Evolutionary conservation across 495 filamentous ascomycete genomes (phyloP).

Genomic region (Penicillium riverlandense): DNA sequence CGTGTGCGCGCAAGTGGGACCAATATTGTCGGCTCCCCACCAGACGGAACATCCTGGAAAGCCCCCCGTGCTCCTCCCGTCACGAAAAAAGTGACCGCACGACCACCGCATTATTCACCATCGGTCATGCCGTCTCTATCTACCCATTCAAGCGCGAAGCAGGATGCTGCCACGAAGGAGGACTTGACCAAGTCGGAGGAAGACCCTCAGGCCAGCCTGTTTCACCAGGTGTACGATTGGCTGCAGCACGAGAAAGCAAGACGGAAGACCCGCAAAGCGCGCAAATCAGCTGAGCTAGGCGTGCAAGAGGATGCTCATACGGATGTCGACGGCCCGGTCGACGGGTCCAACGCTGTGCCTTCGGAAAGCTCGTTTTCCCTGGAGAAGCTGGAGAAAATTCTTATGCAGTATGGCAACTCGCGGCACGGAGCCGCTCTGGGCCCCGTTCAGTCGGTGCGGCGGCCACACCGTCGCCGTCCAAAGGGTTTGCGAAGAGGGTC

Average conservation of each 20-base stretch:
- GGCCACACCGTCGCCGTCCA: slow-evolving; percentile 18
- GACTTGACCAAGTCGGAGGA: slow-evolving; percentile 20
- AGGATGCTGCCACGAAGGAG: slow-evolving; percentile 17
- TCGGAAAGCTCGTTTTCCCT: slow-evolving; percentile 58
- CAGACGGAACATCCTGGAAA: slow-evolving; percentile 17
- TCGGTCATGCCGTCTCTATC: slow-evolving; percentile 22
- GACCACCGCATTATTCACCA: slow-evolving; percentile 14
- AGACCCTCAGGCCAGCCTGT: slow-evolving; percentile 36
- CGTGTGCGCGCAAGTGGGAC: slow-evolving; percentile 14
- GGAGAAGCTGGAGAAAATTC: slow-evolving; percentile 62
- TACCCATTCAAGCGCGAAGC: slow-evolving; percentile 20
- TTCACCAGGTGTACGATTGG: slow-evolving; percentile 73
- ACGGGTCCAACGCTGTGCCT: slow-evolving; percentile 28
- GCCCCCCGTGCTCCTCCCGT: slow-evolving; percentile 18
- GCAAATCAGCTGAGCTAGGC: slow-evolving; percentile 19
- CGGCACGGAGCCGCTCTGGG: slow-evolving; percentile 22
- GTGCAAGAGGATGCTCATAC: slow-evolving; percentile 14
- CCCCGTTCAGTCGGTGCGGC: slow-evolving; percentile 29
- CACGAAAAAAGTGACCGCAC: slow-evolving; percentile 20
- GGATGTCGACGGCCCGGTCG: slow-evolving; percentile 18
- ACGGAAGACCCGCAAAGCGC: slow-evolving; percentile 42
- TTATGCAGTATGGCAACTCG: slow-evolving; percentile 45
- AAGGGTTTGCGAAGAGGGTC: slow-evolving; percentile 35
- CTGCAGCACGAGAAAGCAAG: slow-evolving; percentile 68
- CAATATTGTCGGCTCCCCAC: slow-evolving; percentile 11